A percentile compares a stretch with the other conserved stretches of the same genome.
These are phyloP conservation scores for Sisymbrium altissimum DNA, from an alignment of 345 rosid species.

Conservation along the genomic window DNA sequence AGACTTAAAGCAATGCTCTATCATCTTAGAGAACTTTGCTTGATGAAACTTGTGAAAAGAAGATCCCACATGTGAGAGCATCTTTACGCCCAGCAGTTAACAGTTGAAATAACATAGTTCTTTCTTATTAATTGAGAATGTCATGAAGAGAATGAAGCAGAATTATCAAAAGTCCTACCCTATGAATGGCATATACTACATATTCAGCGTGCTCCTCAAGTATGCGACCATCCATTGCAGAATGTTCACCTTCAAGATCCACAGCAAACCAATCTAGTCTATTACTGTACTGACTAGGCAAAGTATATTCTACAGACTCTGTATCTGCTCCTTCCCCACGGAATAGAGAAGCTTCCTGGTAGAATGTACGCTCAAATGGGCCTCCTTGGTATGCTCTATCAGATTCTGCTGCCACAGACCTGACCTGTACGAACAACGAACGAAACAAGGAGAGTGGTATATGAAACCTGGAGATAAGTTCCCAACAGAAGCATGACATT, in stretches of 20 bases:
- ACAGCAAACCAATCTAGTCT: conserved; percentile 94
- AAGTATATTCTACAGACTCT: conserved; percentile 42
- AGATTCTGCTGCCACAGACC: conserved; percentile 93
- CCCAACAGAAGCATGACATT: neutral
- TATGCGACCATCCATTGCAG: conserved; percentile 98
- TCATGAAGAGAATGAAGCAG: conserved; percentile 20
- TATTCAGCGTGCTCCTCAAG: conserved; percentile 97
- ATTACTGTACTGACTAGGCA: conserved; percentile 58
- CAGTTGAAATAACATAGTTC: neutral
- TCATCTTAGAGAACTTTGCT: conserved; percentile 5
- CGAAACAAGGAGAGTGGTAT: neutral
- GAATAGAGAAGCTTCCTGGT: conserved; percentile 58
- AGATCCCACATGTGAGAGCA: neutral
- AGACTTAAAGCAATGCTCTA: neutral
- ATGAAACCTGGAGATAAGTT: conserved; percentile 10
- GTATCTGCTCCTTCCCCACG: conserved; percentile 44
- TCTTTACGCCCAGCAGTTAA: neutral
- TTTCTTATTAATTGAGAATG: neutral
- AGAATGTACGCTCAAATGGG: conserved; percentile 67
- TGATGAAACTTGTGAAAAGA: neutral
- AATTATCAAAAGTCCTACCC: conserved; percentile 52
- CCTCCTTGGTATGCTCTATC: conserved; percentile 94
- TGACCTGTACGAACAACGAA: conserved; percentile 49
- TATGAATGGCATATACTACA: conserved; percentile 94
- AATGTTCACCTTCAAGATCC: conserved; percentile 99